A percentile compares a stretch with the other conserved stretches of the same genome.
Evolutionary conservation across 176 grass and related monocot genomes (phyloP).

Genomic region (Zea luxurians): DNA sequence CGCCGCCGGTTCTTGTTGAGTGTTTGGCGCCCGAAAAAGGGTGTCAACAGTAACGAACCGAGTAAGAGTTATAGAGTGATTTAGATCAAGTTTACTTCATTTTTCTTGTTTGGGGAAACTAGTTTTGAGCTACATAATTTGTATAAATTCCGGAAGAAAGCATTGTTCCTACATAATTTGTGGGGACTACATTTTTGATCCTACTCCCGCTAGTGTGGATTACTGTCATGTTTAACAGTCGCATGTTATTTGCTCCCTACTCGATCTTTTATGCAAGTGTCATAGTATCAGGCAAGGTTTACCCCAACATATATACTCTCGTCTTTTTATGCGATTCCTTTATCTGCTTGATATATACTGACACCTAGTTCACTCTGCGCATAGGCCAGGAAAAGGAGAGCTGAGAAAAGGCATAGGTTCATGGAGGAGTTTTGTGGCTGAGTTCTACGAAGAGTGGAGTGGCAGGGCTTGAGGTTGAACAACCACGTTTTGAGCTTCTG

Average conservation of each 20-base stretch:
- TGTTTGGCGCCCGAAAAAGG: too few species aligned
- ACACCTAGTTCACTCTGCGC: not conserved
- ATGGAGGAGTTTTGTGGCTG: conserved; percentile 79
- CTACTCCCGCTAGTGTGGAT: not conserved
- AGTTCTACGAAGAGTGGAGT: conserved; percentile 91
- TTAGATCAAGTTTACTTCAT: too few species aligned
- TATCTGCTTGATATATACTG: conserved; percentile 10
- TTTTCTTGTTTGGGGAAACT: too few species aligned
- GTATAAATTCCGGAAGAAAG: conserved; percentile 15
- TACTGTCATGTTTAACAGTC: conserved; percentile 20
- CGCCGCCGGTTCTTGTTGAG: too few species aligned
- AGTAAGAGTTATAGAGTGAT: too few species aligned
- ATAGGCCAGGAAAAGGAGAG: conserved; percentile 84
- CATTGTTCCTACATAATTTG: not conserved
- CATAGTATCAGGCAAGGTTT: not conserved
- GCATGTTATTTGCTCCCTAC: not conserved
- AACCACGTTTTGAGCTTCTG: conserved; percentile 29
- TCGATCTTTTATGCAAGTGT: not conserved
- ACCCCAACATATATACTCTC: too few species aligned
- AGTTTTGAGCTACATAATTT: not conserved
- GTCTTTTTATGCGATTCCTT: not conserved
- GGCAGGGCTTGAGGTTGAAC: conserved; percentile 69
- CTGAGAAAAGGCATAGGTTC: conserved; percentile 77
- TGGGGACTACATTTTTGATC: not conserved
- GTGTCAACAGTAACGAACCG: not conserved